Conservation (phyloP, 495 filamentous ascomycete genomes). For the Aspergillus incahuasiensis region DNA sequence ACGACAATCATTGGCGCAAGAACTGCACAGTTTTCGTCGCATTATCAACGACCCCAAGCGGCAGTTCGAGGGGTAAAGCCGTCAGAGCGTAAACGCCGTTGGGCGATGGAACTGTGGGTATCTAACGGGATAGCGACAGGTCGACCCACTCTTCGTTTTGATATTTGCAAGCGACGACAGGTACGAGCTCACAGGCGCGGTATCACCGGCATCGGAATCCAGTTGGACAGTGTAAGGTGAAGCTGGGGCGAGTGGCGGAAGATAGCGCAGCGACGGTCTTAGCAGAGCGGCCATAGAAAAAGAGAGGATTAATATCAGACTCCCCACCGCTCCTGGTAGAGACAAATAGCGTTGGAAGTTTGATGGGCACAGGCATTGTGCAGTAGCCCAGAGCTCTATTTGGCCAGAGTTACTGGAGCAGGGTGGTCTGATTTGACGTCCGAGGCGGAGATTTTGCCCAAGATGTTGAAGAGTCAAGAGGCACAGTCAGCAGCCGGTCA, state of each 20-base stretch:
- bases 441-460: conserved; percentile 15
- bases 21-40: conserved; percentile 9
- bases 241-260: conserved; percentile 21
- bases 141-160: conserved; percentile 3
- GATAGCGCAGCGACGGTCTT: conserved; percentile 20
- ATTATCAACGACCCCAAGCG: conserved; percentile 13
- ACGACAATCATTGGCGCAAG: conserved; percentile 28
- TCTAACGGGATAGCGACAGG: neutral
- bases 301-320: conserved; percentile 3
- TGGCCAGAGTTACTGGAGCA: conserved; percentile 15
- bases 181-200: conserved; percentile 1
- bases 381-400: conserved; percentile 14
- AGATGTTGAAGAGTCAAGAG: neutral
- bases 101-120: conserved; percentile 4
- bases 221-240: conserved; percentile 13
- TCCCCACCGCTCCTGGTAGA: neutral
- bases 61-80: conserved; percentile 3
- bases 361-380: neutral
- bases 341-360: conserved; percentile 2
- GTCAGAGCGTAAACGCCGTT: neutral
- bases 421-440: conserved; percentile 17
- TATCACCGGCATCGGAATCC: conserved; percentile 3
- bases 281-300: conserved; percentile 2
- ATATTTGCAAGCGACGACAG: conserved; percentile 1
- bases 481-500: conserved; percentile 19